Base-by-base conservation (phyloP, 371 early-diverging fungal genomes). In the Nosema granulosis region DNA sequence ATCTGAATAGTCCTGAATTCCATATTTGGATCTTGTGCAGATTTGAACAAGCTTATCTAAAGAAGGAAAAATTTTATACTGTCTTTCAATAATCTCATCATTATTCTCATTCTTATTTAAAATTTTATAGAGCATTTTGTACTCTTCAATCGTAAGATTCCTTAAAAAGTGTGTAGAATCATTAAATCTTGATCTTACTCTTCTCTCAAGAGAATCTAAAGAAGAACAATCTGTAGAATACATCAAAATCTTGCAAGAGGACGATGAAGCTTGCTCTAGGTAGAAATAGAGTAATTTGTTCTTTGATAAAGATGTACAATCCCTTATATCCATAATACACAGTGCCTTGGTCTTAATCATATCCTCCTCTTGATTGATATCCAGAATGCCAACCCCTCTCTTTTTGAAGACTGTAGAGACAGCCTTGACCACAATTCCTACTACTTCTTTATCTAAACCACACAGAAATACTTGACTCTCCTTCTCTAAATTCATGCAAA, bases 211-310 rank as follows among this genome's bases (percentile, higher is more conserved):
- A 34, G 37, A 56, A 38, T 77, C 71, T n/a, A 81, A 32, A 24
- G 56, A 35, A 13, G 67, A 43, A 9, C 38, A 52, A 22, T 77
- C 69, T 18, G 11, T 71, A 3, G 77, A 56, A 18, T 68, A 43
- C 31, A 81, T 58, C 29, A 68, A 20, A 0, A 78, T 38, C 26
- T 68, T 62, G 51, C 68, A 66, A 13, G 57, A 49, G 22, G 54
- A n/a, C n/a, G 24, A 54, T 12, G 56, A 24, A 20, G 63, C 2
- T 6, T 52, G 68, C 22, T 77, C 75, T 56, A 81, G 59, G 52
- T 75, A 78, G 58, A 70, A 71, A 66, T 81, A 81, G 22, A 81
- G 11, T 20, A 71, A 49, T n/a, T 69, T 35, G 38, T 78, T 80
- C 24, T 13, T 22, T 29, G 68, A 26, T 20, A 68, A 72, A 1